phyloP scores from a whole-genome alignment of 169 alveolate species.

The Plasmodium chabaudi region DNA sequence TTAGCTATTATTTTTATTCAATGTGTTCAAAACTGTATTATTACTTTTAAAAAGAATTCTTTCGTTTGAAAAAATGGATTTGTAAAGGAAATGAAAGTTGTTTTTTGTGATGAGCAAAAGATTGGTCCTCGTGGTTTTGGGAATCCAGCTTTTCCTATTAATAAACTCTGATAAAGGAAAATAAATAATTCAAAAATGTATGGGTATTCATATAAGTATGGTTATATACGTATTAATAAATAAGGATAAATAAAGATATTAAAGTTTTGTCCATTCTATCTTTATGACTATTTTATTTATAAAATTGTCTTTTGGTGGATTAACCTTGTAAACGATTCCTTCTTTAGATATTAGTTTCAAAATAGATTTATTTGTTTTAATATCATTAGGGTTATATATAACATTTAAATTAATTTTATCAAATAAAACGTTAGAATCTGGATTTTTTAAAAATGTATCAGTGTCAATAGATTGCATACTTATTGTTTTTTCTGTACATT shows the following conservation, averaged over 20 bases:
- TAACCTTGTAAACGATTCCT: constrained; percentile 70
- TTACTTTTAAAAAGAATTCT: constrained; percentile 53
- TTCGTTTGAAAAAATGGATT: constrained; percentile 65
- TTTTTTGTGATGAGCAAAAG: constrained; percentile 74
- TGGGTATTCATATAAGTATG: background rate
- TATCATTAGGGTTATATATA: constrained; percentile 48
- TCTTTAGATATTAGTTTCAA: constrained; percentile 68
- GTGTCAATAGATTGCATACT: constrained; percentile 57
- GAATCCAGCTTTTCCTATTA: constrained; percentile 66
- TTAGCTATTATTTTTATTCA: too few relatives aligned
- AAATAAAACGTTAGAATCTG: constrained; percentile 19
- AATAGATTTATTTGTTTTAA: constrained; percentile 48
- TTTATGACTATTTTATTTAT: constrained; percentile 20
- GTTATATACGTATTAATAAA: background rate
- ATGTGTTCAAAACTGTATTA: too few relatives aligned
- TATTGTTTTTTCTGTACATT: constrained; percentile 56
- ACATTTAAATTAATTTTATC: constrained; percentile 59
- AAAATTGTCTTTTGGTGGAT: background rate
- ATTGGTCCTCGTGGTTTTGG: constrained; percentile 75
- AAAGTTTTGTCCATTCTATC: background rate
- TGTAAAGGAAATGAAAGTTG: constrained; percentile 60
- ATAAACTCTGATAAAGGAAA: constrained; percentile 33
- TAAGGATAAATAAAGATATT: too few relatives aligned
- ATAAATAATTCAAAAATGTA: background rate
- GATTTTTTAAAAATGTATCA: constrained; percentile 49